Evolutionary conservation across 2,329 filamentous ascomycete genomes (phyloP).

Genomic region (Ceratocystis cacaofunesta): DNA sequence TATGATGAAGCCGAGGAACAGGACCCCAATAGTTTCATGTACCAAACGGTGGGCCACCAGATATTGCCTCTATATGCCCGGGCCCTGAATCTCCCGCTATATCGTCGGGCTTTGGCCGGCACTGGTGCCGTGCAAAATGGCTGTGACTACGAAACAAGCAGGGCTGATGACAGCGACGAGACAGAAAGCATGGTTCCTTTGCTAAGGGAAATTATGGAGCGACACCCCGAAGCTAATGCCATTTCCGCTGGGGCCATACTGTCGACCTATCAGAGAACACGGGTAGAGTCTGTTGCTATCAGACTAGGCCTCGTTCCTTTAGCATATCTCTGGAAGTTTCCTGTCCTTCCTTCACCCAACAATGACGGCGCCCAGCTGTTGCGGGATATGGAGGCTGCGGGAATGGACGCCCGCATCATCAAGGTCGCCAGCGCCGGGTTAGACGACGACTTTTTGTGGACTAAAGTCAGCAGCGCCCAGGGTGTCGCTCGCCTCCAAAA

Average conservation of each 20-base stretch:
- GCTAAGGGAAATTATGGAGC: conserved; percentile 47
- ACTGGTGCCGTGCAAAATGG: conserved; percentile 48
- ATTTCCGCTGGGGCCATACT: conserved; percentile 83
- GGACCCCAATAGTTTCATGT: conserved; percentile 96
- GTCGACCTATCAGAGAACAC: conserved; percentile 87
- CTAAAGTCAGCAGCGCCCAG: conserved; percentile 49
- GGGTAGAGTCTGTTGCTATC: conserved; percentile 84
- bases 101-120: conserved; percentile 63
- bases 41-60: conserved; percentile 87
- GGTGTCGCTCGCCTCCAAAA: conserved; percentile 34
- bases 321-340: conserved; percentile 87
- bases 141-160: conserved; percentile 47
- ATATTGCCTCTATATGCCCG: conserved; percentile 71
- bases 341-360: conserved; percentile 43
- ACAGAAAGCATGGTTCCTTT: conserved; percentile 75
- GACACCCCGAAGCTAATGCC: conserved; percentile 70
- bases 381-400: conserved; percentile 62
- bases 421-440: conserved; percentile 89
- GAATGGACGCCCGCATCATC: conserved; percentile 78
- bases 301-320: conserved; percentile 70
- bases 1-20: conserved; percentile 21
- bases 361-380: conserved; percentile 45
- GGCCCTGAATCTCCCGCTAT: conserved; percentile 69
- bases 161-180: conserved; percentile 46
- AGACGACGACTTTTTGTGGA: conserved; percentile 67